phyloP scores from a whole-genome alignment of 768 basidiomycete species.

The Xerocomellus dryophilus region DNA sequence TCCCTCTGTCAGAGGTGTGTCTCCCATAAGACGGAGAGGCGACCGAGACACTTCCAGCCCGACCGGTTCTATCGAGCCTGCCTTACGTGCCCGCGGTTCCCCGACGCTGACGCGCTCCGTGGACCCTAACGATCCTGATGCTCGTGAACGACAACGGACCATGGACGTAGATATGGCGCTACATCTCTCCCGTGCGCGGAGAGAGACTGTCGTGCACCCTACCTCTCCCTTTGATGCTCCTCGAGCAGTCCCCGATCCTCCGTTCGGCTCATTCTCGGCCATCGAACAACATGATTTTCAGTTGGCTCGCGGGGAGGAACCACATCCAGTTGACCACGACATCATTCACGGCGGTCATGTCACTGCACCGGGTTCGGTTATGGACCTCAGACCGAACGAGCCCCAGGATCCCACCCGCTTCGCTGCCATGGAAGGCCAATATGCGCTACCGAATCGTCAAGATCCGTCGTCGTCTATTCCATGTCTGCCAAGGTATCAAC shows the following conservation, averaged over 20 bases:
- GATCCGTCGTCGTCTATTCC: constrained; percentile 32
- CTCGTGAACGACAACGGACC: constrained; percentile 81
- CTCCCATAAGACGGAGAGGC: constrained; percentile 39
- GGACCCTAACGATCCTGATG: constrained; percentile 70
- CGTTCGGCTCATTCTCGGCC: constrained; percentile 44
- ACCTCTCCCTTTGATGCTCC: constrained; percentile 34
- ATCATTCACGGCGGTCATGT: constrained; percentile 8
- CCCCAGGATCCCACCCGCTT: constrained; percentile 51
- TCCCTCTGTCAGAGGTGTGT: constrained; percentile 37
- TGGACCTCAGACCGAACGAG: constrained; percentile 39
- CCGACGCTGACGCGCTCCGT: constrained; percentile 61
- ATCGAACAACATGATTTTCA: constrained; percentile 50
- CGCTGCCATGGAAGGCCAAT: constrained; percentile 21
- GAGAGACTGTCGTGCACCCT: constrained; percentile 50
- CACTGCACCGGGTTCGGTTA: constrained; percentile 2
- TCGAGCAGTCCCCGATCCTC: constrained; percentile 30
- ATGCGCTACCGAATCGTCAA: constrained; percentile 27
- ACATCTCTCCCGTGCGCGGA: constrained; percentile 68
- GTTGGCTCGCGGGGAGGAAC: constrained; percentile 35
- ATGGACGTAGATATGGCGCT: constrained; percentile 95
- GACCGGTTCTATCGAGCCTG: constrained; percentile 40
- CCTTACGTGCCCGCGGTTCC: constrained; percentile 49
- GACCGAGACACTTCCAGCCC: constrained; percentile 35
- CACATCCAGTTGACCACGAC: constrained; percentile 13
- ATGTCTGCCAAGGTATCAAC: constrained; percentile 69